These are phyloP conservation scores for Liquidambar formosana DNA, from an alignment of 164 flowering plant species.

Conservation along the genomic window DNA sequence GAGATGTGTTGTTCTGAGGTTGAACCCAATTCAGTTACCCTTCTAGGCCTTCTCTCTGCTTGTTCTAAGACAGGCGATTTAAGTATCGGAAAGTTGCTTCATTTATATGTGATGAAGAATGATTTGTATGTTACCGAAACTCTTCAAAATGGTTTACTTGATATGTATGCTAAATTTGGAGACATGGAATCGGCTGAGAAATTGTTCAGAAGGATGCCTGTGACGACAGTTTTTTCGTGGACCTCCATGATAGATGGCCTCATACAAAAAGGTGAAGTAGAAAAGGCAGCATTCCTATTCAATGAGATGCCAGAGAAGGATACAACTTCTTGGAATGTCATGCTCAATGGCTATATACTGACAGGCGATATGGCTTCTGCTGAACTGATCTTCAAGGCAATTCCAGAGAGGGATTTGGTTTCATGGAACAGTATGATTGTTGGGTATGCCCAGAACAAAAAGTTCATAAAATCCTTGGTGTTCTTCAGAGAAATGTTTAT, in stretches of 20 bases:
- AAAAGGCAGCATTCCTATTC: conserved; percentile 13
- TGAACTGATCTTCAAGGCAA: conserved; percentile 1
- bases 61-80: conserved; percentile 11
- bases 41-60: conserved; percentile 19
- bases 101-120: conserved; percentile 11
- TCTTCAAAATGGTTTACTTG: conserved; percentile 20
- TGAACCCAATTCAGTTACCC: conserved; percentile 17
- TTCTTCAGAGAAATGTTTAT: conserved; percentile 8
- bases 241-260: conserved; percentile 21
- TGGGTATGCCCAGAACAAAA: conserved; percentile 17
- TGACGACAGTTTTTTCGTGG: conserved; percentile 15
- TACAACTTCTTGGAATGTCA: conserved; percentile 19
- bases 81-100: conserved; percentile 15
- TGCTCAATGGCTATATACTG: conserved; percentile 15
- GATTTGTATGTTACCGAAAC: conserved; percentile 8
- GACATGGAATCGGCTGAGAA: conserved; percentile 2
- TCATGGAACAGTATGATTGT: conserved; percentile 27
- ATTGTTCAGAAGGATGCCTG: conserved; percentile 16
- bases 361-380: conserved; percentile 14
- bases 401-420: conserved; percentile 26
- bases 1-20: conserved; percentile 17
- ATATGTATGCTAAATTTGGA: conserved; percentile 12
- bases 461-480: neutral
- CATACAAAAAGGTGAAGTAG: conserved; percentile 7
- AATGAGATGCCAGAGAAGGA: conserved; percentile 21